Evolutionary conservation across 1,284 basidiomycete genomes (phyloP).

Genomic region (Malassezia dermatis): DNA sequence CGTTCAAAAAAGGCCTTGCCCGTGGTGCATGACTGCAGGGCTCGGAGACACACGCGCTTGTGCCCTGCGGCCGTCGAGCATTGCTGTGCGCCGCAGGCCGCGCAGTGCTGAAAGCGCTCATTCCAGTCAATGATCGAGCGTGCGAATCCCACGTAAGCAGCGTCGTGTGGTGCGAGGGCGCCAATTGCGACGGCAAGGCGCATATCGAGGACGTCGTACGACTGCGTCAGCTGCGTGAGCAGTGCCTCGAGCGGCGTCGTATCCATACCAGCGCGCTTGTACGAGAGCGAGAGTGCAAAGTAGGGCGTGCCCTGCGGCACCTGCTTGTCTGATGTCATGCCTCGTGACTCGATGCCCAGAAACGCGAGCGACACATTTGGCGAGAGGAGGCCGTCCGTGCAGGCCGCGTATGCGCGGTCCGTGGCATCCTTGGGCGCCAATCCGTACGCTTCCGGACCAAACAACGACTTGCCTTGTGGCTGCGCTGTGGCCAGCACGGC

Average conservation of each 20-base stretch:
- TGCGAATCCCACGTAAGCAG: slow-evolving; percentile 35
- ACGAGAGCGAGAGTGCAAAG: slow-evolving; percentile 41
- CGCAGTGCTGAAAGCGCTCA: slow-evolving; percentile 61
- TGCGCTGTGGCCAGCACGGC: slow-evolving; percentile 21
- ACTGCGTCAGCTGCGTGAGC: slow-evolving; percentile 2
- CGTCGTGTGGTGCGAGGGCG: slow-evolving; percentile 24
- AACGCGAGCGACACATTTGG: slow-evolving; percentile 31
- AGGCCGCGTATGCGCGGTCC: slow-evolving; percentile 14
- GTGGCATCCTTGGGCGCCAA: slow-evolving; percentile 10
- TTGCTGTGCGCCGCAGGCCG: slow-evolving; percentile 68
- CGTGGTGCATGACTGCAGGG: slow-evolving; percentile 23
- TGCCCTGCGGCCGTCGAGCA: slow-evolving; percentile 91
- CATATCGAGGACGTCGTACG: slow-evolving; percentile 39
- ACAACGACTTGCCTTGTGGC: slow-evolving; percentile 13
- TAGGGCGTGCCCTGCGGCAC: slow-evolving; percentile 32
- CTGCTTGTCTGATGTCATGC: slow-evolving; percentile 19
- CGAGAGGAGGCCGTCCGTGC: slow-evolving; percentile 29
- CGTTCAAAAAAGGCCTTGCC: slow-evolving; percentile 17
- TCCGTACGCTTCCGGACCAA: slow-evolving; percentile 31
- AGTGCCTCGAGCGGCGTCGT: slow-evolving; percentile 18
- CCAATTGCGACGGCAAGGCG: slow-evolving; percentile 25
- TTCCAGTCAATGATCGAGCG: slow-evolving; percentile 43
- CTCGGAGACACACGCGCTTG: slow-evolving; percentile 66
- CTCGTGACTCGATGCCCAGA: slow-evolving; percentile 33
- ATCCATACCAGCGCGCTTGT: slow-evolving; percentile 16